These are phyloP conservation scores for Alternaria arbusti DNA, from an alignment of 2,329 filamentous ascomycete genomes.

Conservation along the genomic window DNA sequence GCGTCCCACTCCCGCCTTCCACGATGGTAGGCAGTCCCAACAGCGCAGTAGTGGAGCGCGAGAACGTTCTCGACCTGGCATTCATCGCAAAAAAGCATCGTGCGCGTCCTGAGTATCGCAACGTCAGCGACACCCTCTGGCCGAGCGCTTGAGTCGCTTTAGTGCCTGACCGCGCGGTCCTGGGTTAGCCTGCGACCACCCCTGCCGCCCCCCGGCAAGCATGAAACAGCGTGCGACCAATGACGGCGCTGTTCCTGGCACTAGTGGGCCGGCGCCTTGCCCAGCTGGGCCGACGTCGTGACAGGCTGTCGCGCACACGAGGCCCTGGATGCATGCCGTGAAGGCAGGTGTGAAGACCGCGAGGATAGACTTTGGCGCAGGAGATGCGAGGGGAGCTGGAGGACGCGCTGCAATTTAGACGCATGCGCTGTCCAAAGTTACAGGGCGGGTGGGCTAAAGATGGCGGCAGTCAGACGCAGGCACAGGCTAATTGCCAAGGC, in stretches of 20 bases:
- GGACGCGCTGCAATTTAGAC: neutral
- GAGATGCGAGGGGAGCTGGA: neutral
- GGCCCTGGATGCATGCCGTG: neutral
- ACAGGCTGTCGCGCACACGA: neutral
- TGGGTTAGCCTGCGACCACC: conserved; percentile 1
- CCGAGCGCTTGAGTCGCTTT: neutral
- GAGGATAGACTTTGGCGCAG: neutral
- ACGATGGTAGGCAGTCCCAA: neutral
- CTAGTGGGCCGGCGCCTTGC: conserved; percentile 2
- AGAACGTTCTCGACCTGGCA: conserved; percentile 7
- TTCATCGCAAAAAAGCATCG: conserved; percentile 7
- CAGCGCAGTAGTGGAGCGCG: conserved; percentile 4
- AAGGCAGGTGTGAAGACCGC: neutral
- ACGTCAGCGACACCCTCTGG: conserved; percentile 1
- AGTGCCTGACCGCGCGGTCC: conserved; percentile 11
- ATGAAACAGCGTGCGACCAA: conserved; percentile 7
- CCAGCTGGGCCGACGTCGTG: neutral
- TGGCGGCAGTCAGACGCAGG: conserved; percentile 6
- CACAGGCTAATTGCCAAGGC: conserved; percentile 12
- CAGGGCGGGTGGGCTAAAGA: neutral
- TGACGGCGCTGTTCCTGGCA: conserved; percentile 5
- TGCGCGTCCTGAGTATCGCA: neutral
- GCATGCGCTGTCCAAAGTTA: neutral
- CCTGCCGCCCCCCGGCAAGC: conserved; percentile 4
- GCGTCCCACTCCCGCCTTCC: neutral